phyloP scores from a whole-genome alignment of 495 filamentous ascomycete genomes.

The Aspergillus biplanus region DNA sequence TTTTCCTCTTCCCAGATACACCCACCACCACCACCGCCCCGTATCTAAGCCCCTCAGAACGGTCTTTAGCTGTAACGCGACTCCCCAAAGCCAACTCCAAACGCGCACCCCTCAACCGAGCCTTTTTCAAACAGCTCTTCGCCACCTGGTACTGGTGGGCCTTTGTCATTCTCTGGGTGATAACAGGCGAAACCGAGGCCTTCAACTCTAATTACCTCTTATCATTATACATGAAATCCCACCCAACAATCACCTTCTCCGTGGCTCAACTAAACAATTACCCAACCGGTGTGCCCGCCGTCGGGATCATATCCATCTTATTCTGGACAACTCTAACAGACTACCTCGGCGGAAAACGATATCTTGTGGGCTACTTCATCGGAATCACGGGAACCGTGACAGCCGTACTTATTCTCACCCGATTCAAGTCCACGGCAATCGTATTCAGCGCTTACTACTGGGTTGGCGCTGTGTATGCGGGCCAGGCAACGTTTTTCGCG shows the following conservation, averaged over 20 bases:
- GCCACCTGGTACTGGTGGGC: constrained; percentile 52
- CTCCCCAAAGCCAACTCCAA: constrained; percentile 34
- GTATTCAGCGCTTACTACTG: constrained; percentile 59
- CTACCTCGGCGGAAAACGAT: constrained; percentile 50
- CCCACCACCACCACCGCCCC: constrained; percentile 56
- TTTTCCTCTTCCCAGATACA: constrained; percentile 63
- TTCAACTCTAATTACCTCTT: constrained; percentile 53
- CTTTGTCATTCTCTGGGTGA: constrained; percentile 54
- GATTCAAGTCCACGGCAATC: constrained; percentile 41
- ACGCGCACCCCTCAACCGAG: constrained; percentile 35
- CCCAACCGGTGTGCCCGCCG: constrained; percentile 50
- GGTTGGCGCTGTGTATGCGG: constrained; percentile 58
- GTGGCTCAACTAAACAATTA: constrained; percentile 53
- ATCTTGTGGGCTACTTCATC: constrained; percentile 59
- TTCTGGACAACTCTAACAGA: constrained; percentile 59
- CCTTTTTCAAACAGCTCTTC: constrained; percentile 45
- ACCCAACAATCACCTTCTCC: constrained; percentile 42
- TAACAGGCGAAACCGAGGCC: constrained; percentile 52
- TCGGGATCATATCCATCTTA: constrained; percentile 53
- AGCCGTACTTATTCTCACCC: constrained; percentile 50
- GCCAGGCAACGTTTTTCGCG: constrained; percentile 61
- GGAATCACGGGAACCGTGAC: constrained; percentile 52
- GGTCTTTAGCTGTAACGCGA: constrained; percentile 47
- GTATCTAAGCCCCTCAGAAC: constrained; percentile 52
- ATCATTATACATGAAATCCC: constrained; percentile 36